Evolutionary conservation across 495 filamentous ascomycete genomes (phyloP).

Genomic region (Aspergillus bertholletiae): DNA sequence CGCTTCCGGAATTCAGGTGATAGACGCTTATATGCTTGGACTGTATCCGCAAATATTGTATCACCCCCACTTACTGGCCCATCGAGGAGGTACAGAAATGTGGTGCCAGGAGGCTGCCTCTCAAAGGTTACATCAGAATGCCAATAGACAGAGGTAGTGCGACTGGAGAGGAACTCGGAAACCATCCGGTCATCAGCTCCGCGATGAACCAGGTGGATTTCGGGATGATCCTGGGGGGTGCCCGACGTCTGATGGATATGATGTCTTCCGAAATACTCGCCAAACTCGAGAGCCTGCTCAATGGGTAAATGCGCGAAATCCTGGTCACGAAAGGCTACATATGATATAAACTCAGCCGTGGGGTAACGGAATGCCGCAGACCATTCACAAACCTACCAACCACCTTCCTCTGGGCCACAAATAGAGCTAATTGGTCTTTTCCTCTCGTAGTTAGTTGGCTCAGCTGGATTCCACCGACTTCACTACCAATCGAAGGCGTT

Average conservation of each 20-base stretch:
- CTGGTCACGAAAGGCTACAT: constrained; percentile 70
- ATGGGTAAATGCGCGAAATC: constrained; percentile 76
- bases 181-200: constrained; percentile 58
- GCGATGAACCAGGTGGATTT: constrained; percentile 77
- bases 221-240: constrained; percentile 64
- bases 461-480: constrained; percentile 74
- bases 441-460: constrained; percentile 60
- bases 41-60: constrained; percentile 70
- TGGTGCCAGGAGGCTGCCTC: constrained; percentile 79
- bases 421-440: constrained; percentile 78
- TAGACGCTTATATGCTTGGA: constrained; percentile 73
- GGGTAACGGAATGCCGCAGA: too few species aligned
- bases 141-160: constrained; percentile 71
- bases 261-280: constrained; percentile 73
- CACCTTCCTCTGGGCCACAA: constrained; percentile 75
- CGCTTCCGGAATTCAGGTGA: constrained; percentile 66
- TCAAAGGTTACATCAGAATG: constrained; percentile 84
- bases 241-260: constrained; percentile 82
- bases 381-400: constrained; percentile 13
- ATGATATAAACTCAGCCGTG: too few species aligned
- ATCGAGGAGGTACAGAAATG: constrained; percentile 77
- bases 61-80: constrained; percentile 74
- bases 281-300: constrained; percentile 56
- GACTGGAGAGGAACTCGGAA: constrained; percentile 56
- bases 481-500: constrained; percentile 72